Base-by-base conservation (phyloP, 164 flowering plant species). In the Stephania yunnanensis region DNA sequence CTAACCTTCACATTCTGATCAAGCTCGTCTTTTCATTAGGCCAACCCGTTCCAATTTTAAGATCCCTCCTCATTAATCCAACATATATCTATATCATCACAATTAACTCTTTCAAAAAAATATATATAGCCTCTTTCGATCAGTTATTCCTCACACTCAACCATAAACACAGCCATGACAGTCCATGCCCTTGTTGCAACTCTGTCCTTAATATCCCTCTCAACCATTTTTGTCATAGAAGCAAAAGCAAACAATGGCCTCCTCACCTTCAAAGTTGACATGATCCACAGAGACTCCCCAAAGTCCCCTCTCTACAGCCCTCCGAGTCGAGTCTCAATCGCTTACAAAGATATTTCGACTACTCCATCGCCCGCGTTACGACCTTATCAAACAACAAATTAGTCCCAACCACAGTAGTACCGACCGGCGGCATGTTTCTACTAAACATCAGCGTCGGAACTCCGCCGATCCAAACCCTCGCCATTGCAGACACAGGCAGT, bases 261-360 rank as follows among this genome's bases (percentile, higher is more conserved):
- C 53, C 77, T 84, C 53, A 80, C 7, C n/a, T 58, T 58, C 65
- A 58, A 73, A 13, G 70, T 77, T 2, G 84, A 81, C 7, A 73
- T 84, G 52, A 76, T 86, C 71, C 85, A 80, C 71, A 81, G 85
- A 1, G 84, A 86, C 46, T 86, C 85, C 0, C 78, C 77, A 0
- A 31, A 5, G 1, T 86, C 88, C 20, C 86, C 87, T 2, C 73
- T 79, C 44, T 80, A 86, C 71, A 63, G 79, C 22, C 75, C 0
- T 29, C 31, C 0, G 73, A 68, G 1, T 74, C 84, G 8, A 70
- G 44, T 1, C 50, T 1, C 8, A 73, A 76, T 29, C 74, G 84
- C 0, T 1, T 82, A 10, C 1, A 12, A 22, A 73, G 77, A 6
- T 79, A 84, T 1, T 8, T 78, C 2, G 76, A 50, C 1, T 79